Evolutionary conservation across 148 eudicot genomes (phyloP).

Genomic region (Fallopia convolvulus): DNA sequence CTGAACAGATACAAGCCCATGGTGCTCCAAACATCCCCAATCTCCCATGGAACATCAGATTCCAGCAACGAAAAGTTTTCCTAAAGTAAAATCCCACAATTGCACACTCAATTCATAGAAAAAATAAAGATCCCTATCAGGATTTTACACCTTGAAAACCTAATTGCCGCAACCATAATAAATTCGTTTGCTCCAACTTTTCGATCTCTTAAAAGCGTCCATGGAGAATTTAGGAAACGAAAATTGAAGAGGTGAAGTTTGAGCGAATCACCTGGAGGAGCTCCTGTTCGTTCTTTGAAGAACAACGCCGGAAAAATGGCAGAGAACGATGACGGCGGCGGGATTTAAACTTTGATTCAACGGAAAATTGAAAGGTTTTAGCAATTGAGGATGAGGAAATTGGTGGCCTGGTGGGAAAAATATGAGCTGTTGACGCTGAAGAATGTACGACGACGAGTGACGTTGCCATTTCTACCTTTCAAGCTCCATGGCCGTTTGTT

Average conservation of each 20-base stretch:
- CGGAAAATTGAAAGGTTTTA: background rate
- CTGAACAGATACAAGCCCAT: conserved; percentile 71
- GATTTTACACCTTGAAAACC: background rate
- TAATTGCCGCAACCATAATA: background rate
- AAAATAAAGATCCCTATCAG: background rate
- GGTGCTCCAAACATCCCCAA: conserved; percentile 57
- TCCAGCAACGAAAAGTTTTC: conserved; percentile 60
- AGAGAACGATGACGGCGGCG: background rate
- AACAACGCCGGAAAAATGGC: background rate
- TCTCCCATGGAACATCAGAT: conserved; percentile 54
- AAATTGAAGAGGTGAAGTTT: background rate
- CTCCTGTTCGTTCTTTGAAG: conserved; percentile 7
- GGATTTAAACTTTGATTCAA: background rate
- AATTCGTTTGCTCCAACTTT: background rate
- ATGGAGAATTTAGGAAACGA: background rate
- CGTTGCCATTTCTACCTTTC: conserved; percentile 2
- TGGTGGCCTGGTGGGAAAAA: background rate
- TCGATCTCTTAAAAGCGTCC: no score
- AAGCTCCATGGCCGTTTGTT: no score
- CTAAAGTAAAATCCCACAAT: background rate
- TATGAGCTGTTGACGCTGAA: background rate
- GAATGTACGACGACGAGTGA: background rate
- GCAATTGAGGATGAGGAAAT: background rate
- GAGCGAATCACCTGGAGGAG: conserved; percentile 10
- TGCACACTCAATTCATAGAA: background rate